Base-by-base conservation (phyloP, 1,284 basidiomycete species). In the Tylopilus sp. region DNA sequence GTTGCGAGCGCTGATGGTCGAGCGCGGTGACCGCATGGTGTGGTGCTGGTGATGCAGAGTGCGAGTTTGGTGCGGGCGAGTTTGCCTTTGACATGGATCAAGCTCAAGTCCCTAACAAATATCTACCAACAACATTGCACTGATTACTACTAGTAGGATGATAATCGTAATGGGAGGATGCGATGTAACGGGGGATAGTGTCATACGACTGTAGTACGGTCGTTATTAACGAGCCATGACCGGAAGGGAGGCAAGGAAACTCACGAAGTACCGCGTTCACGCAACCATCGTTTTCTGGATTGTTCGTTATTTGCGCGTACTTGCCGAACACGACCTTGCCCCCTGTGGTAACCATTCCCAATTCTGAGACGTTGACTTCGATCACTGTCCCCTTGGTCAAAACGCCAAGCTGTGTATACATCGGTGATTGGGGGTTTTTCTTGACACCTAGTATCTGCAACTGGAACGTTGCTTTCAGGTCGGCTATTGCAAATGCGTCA, bases 341-440 rank as follows among this genome's bases (percentile, higher is more conserved):
- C 46, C 96, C 95, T 2, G 97, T 89, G n/a, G 97, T 99, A 47
- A 99, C 97, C 83, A 99, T 88, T 56, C 97, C 97, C 52, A 97
- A 74, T 70, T 98, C 95, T 43, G 90, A 93, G 16, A 96, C 96
- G 66, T 99, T 99, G 64, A 99, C 96, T 69, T 99, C 97, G 59
- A 99, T 87, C 56, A 99, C 88, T 6, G 97, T 99, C 55, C 97
- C 97, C 71, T 99, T 99, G 4, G 97, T 99, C 70, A 99, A 80
- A 19, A 99, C 97, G 54, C 97, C 97, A 19, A 96, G 81, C 59
- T 90, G 87, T 1, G 91, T 94, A 67, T 96, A 96, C 82, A 99
- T 92, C 0, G 97, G 97, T 23, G 94, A 97, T 67, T 99, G 96
- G 12, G 97, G 97, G 66, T 99, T 99, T 78, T 99, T 99, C 79